Percentiles rank a stretch among this genome's conserved stretches.
phyloP scores from a whole-genome alignment of 1,284 basidiomycete genomes.

The Puccinia novopanici region DNA sequence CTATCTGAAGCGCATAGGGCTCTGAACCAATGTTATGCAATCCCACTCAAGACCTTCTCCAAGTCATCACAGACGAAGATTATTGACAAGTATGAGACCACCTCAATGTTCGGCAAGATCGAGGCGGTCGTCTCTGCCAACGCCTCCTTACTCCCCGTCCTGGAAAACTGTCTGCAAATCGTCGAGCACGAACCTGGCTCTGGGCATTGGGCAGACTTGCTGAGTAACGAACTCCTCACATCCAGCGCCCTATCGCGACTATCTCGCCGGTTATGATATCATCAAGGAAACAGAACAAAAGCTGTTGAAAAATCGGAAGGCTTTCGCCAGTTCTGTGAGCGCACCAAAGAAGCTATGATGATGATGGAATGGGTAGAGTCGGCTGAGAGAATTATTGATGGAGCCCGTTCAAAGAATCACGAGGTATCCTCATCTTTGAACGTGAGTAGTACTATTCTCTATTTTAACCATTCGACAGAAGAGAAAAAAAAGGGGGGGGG shows the following conservation, averaged over 20 bases:
- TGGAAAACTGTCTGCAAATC: slow-evolving; percentile 17
- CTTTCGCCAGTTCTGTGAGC: slow-evolving; percentile 48
- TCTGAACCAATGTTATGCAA: slow-evolving; percentile 63
- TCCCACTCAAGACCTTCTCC: slow-evolving; percentile 45
- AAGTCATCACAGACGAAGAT: slow-evolving; percentile 39
- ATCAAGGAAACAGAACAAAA: slow-evolving; percentile 50
- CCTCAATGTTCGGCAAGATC: slow-evolving; percentile 47
- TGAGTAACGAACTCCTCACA: slow-evolving; percentile 41
- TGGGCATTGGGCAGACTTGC: slow-evolving; percentile 11
- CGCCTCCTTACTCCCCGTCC: slow-evolving; percentile 5
- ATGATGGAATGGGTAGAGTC: slow-evolving; percentile 60
- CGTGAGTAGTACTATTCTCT: slow-evolving; percentile 59
- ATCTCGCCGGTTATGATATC: slow-evolving; percentile 41
- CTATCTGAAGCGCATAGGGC: slow-evolving; percentile 73
- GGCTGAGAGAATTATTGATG: slow-evolving; percentile 89
- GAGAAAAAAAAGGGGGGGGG: slow-evolving; percentile 59
- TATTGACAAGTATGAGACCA: slow-evolving; percentile 49
- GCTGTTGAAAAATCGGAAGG: slow-evolving; percentile 46
- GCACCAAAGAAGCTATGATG: slow-evolving; percentile 50
- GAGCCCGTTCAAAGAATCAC: slow-evolving; percentile 99
- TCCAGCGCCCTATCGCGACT: slow-evolving; percentile 50
- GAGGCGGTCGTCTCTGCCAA: slow-evolving; percentile 30
- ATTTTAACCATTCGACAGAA: neutral
- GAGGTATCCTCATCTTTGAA: slow-evolving; percentile 87
- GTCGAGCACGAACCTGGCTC: slow-evolving; percentile 16